A percentile compares a stretch with the other conserved stretches of the same genome.
These are phyloP conservation scores for Boletus patriciae DNA, from an alignment of 768 basidiomycete species.

Conservation along the genomic window DNA sequence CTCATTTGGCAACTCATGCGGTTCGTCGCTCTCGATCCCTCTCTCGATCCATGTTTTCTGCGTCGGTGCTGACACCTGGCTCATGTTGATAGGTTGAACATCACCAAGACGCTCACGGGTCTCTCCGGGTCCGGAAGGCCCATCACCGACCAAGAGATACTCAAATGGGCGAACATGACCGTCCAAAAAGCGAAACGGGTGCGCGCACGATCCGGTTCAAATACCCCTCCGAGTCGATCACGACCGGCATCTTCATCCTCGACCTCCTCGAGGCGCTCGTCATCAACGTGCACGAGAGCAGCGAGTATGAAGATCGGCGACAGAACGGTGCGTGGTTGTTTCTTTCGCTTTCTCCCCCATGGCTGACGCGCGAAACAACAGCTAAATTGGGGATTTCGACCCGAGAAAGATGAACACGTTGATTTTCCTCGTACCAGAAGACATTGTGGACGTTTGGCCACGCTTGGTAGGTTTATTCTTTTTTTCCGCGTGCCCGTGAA, in stretches of 20 bases:
- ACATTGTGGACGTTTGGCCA: slow-evolving; percentile 92
- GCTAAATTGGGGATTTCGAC: slow-evolving; percentile 98
- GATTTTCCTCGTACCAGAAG: slow-evolving; percentile 96
- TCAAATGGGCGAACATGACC: slow-evolving; percentile 93
- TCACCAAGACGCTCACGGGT: slow-evolving; percentile 82
- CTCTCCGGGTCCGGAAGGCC: slow-evolving; percentile 74
- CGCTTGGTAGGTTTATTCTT: slow-evolving; percentile 62
- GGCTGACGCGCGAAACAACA: slow-evolving; percentile 31
- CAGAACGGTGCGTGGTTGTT: slow-evolving; percentile 72
- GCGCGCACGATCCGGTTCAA: slow-evolving; percentile 82
- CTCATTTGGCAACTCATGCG: slow-evolving; percentile 98
- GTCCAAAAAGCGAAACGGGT: slow-evolving; percentile 65
- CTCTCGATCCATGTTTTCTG: too few relatives aligned
- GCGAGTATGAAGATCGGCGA: slow-evolving; percentile 83
- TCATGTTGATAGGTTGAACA: slow-evolving; percentile 66
- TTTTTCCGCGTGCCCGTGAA: neutral
- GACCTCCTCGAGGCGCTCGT: slow-evolving; percentile 88
- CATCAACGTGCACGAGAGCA: slow-evolving; percentile 54
- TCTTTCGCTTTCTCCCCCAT: too few relatives aligned
- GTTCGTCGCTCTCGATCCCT: too few relatives aligned
- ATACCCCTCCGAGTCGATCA: slow-evolving; percentile 84
- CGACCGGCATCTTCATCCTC: slow-evolving; percentile 90
- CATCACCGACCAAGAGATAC: slow-evolving; percentile 88
- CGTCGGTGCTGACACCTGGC: neutral
- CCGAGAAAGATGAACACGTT: slow-evolving; percentile 94